These are phyloP conservation scores for Vachellia pachyceras DNA, from an alignment of 306 rosid genomes.

Conservation along the genomic window DNA sequence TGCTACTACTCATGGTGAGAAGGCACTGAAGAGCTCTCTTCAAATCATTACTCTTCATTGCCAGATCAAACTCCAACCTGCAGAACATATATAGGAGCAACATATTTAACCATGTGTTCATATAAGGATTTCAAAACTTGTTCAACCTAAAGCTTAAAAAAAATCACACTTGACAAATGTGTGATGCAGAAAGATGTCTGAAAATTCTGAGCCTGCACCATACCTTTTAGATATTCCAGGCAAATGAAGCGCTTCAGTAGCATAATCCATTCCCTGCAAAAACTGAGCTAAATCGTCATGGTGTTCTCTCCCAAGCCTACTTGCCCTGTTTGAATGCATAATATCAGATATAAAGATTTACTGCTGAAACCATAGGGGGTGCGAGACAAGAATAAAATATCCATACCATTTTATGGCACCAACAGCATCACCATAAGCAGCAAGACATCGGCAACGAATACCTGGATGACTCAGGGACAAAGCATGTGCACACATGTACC, in stretches of 20 bases:
- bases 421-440: constrained; percentile 98
- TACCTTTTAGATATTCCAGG: constrained; percentile 99
- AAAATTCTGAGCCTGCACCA: constrained; percentile 27
- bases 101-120: constrained; percentile 14
- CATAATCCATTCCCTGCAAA: constrained; percentile 99
- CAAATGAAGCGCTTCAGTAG: constrained; percentile 94
- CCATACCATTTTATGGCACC: constrained; percentile 96
- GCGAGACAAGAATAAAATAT: constrained; percentile 2
- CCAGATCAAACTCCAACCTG: constrained; percentile 98
- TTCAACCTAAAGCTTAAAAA: neutral
- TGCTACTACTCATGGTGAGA: constrained; percentile 98
- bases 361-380: neutral
- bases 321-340: constrained; percentile 78
- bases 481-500: constrained; percentile 99
- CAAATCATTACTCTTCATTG: constrained; percentile 94
- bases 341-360: constrained; percentile 34
- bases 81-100: constrained; percentile 27
- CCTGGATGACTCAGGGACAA: constrained; percentile 95
- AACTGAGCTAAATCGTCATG: constrained; percentile 98
- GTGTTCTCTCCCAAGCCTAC: constrained; percentile 97
- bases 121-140: constrained; percentile 14
- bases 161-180: neutral
- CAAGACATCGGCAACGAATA: constrained; percentile 98
- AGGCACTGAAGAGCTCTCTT: constrained; percentile 99
- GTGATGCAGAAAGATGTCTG: neutral